Evolutionary conservation across 179 eudicot genomes (phyloP), one percentile per base, ranked within the genome.

Genomic region (Beta lomatogona): DNA sequence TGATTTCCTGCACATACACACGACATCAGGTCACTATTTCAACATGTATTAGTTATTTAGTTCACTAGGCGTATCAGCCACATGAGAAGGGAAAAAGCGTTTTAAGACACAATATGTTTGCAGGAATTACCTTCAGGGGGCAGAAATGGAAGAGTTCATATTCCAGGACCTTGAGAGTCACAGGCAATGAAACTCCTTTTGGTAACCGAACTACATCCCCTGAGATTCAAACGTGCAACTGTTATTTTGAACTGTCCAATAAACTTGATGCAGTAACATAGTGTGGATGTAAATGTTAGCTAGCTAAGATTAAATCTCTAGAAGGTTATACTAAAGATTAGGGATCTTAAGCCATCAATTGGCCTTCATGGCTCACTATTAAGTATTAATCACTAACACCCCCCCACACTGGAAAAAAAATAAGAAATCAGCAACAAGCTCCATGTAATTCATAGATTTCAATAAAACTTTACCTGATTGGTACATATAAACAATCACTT

Each of bases 111-210:
- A n/a, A 45, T 1, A 25, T 55, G 52, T 28, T 31, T 21, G 57
- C 7, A 15, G 61, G 15, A 60, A 90, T 89, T 70, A 87, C 97
- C 93, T 91, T 87, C 64, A 92, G 78, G 54, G 94, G 99, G 71
- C 95, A 94, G 86, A 95, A 82, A 75, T 95, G 98, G 89, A 84
- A 95, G 70, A 95, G 89, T 85, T 95, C 95, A 46, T 91, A 93
- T 83, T 95, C 99, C 18, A 92, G 91, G 77, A 91, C 93, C 78
- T 90, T 88, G 78, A 95, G 94, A 16, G 97, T 91, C 87, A 95
- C 98, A 1, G 95, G 93, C 36, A 94, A 61, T 9, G 94, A 88
- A 71, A 86, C 92, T 19, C 90, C 95, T 81, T 90, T 88, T 3
- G 92, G 92, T 76, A 95, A 55, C 25, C 90, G 88, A 36, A 89